Base-by-base conservation (phyloP, 768 basidiomycete genomes). In the Hemileccinum impolitum region DNA sequence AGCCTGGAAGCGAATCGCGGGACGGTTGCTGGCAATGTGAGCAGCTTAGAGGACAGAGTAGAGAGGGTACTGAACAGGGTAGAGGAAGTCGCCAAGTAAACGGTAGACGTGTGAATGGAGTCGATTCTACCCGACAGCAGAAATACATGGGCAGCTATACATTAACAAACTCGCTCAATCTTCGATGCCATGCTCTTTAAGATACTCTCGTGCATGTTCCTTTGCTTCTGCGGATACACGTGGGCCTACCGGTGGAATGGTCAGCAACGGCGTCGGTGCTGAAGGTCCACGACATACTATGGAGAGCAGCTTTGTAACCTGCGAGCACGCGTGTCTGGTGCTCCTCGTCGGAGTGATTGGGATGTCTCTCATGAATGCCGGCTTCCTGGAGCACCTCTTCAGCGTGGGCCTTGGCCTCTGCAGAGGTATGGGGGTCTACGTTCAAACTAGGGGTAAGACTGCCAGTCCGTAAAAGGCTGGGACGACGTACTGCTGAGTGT, bases 1-100 rank as follows among this genome's bases (percentile, higher is more conserved):
- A 94, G 90, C 58, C 60, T 97, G 39, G 75, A 80, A 44, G 84
- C 82, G 49, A 95, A 95, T 61, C 76, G 81, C 46, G 68, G 61
- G 4, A 79, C 85, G 13, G 82, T 91, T 12, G 81, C 81, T 57
- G 78, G 77, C 6, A 94, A 97, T 59, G 83, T 93, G 23, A 66
- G 72, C 3, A 82, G 83, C 15, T 72, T 96, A 2, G 87, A 91
- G 51, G 69, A 70, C 25, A 71, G 81, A 51, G 76, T 84, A 45
- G 75, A 76, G 13, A 70, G 64, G 4, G 57, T 86, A 28, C 65
- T 76, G 44, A 67, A 48, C 44, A 70, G 77, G 51, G 48, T 83
- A 48, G 75, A 72, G 21, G 67, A 63, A 12, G 55, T 75, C 15
- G 39, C 67, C 19, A 51, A 55, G 26, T 57, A 53, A 43, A 45